Evolutionary conservation across 2,329 filamentous ascomycete species (phyloP), one percentile per base, ranked within the genome.

Genomic region (Grosmannia serpens): DNA sequence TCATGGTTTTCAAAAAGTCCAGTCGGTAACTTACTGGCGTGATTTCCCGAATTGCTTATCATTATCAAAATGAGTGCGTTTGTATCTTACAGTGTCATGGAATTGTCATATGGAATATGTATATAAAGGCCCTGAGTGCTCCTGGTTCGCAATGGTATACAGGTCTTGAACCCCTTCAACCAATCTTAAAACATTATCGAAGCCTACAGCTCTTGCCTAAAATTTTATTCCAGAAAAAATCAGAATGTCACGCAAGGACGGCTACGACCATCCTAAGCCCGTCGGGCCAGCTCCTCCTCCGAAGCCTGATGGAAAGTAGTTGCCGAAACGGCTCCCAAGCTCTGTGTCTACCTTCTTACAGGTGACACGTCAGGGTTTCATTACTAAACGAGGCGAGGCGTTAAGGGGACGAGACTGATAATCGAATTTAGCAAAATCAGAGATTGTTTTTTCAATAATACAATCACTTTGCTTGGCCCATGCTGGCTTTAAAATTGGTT

Each of bases 231-330:
- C 41, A 44, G n/a, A n/a, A n/a, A 57, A 20, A 35, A n/a, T 35
- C 26, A 51, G 11, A 11, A 60, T 60, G 59, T 44, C 53, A 50
- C 49, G 59, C 44, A 26, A 46, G 8, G 53, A 57, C 20, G 53
- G 56, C 11, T 51, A 60, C 53, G 56, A 60, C 22, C 31, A 31
- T 31, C 59, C 56, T 29, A 53, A 53, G 46, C 55, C 55, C 4
- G 26, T 46, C 4, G 46, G 44, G 24, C 59, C 59, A 5, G 11
- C 15, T 7, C 24, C 47, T 17, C 47, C 24, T 17, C 47, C 47
- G 17, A 31, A 29, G 27, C 24, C 26, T 20, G 26, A 7, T 20
- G 24, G 17, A 20, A n/a, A 44, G 20, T 44, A 44, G 41, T 9
- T 10, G 31, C 10, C 10, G 31, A 22, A 8, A 9, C 41, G 17